Conservation (phyloP, 129 eudicot genomes). For the Sambucus nigra region DNA sequence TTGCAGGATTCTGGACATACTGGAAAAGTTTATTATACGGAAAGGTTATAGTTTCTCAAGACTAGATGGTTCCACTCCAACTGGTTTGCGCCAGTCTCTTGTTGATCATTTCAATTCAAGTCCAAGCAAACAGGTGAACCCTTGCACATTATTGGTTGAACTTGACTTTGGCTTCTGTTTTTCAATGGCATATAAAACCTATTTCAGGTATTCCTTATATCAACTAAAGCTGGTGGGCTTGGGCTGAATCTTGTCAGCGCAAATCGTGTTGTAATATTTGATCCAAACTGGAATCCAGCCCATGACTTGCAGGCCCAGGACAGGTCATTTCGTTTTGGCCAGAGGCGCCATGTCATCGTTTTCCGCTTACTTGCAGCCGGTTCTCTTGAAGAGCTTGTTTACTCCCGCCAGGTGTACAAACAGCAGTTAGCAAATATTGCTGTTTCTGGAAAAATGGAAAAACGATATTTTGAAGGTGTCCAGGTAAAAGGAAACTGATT, state of each 20-base stretch:
- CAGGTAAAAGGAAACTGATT: constrained; percentile 45
- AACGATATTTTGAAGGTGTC: constrained; percentile 91
- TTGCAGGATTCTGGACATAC: constrained; percentile 84
- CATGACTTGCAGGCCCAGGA: constrained; percentile 96
- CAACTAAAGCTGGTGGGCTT: constrained; percentile 96
- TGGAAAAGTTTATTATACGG: constrained; percentile 76
- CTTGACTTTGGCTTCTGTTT: neutral
- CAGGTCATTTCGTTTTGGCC: constrained; percentile 90
- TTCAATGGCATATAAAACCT: neutral
- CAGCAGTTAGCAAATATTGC: constrained; percentile 93
- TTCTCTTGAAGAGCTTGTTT: constrained; percentile 93
- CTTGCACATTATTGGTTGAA: neutral
- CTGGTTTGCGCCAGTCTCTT: constrained; percentile 73
- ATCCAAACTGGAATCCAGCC: constrained; percentile 97
- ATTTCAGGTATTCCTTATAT: constrained; percentile 77
- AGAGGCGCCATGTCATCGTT: constrained; percentile 83
- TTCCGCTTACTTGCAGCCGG: constrained; percentile 95
- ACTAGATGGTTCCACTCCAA: constrained; percentile 93
- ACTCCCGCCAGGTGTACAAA: constrained; percentile 77
- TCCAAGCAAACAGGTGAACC: constrained; percentile 89
- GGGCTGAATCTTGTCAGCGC: constrained; percentile 94
- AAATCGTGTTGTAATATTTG: constrained; percentile 87
- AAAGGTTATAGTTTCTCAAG: constrained; percentile 84
- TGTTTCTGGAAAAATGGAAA: constrained; percentile 85
- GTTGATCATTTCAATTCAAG: constrained; percentile 95